Evolutionary conservation across 257 asterid species (phyloP), one percentile per base, ranked within the genome.

Genomic region (Jacaranda mimosifolia): DNA sequence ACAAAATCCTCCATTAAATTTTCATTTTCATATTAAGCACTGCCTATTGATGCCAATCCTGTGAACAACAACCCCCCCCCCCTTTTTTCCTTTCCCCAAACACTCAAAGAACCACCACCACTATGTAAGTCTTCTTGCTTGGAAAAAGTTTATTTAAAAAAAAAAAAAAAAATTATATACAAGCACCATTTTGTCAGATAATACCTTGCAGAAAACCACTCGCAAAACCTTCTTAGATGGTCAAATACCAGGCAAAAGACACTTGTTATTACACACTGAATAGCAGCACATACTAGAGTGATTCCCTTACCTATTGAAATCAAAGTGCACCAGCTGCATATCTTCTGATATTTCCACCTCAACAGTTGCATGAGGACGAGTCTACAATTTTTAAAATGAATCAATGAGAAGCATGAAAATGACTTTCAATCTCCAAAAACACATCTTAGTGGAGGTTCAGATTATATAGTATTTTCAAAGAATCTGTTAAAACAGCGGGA

Each of bases 341-440:
- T 94, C 98, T 87, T 94, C 98, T 21, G 98, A 94, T 83, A 92
- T 94, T 87, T 94, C 98, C 84, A 94, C 97, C 88, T 94, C 98
- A 38, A 94, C 98, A 11, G 94, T 94, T 51, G 98, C 98, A 79
- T 92, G 98, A 76, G 98, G 98, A 72, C 98, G 95, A 78, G 98
- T 94, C 98, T 94, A 71, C 81, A 79, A 12, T 57, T 77, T 49
- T 46, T 12, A 85, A 72, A 52, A 70, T 9, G 77, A 62, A 68
- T 70, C 63, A 59, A 65, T 67, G 13, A 76, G 36, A 70, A 14
- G 59, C 40, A 62, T 32, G 10, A 19, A 51, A 63, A 14, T 5
- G 7, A 60, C 57, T 71, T 26, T 26, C 32, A 26, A 26, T 26
- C 2, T 51, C 46, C 35, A 43, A 49, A 67, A 83, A 9, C 14